Conservation (phyloP, 176 grass and related monocot species). For the Musa acuminata region DNA sequence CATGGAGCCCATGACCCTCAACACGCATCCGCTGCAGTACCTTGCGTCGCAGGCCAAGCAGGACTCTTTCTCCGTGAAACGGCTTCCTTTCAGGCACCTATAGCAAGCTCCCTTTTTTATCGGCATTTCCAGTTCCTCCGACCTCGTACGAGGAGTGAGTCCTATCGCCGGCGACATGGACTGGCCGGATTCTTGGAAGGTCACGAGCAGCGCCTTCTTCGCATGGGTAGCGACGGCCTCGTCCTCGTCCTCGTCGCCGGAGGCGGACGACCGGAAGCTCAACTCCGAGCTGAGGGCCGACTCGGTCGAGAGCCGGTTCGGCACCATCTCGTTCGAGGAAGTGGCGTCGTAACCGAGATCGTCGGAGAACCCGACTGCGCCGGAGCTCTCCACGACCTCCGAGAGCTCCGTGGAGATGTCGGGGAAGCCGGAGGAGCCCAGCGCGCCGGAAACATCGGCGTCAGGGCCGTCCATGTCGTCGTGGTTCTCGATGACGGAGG, state of each 20-base stretch:
- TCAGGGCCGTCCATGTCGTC: constrained; percentile 28
- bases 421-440: constrained; percentile 13
- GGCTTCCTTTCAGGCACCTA: constrained; percentile 52
- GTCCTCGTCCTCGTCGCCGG: constrained; percentile 25
- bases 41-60: constrained; percentile 75
- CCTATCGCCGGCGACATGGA: constrained; percentile 30
- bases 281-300: constrained; percentile 25
- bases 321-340: background rate
- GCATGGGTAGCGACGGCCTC: constrained; percentile 17
- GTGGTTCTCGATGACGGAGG: constrained; percentile 91
- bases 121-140: constrained; percentile 11
- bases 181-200: constrained; percentile 16
- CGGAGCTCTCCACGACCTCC: constrained; percentile 2
- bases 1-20: constrained; percentile 95
- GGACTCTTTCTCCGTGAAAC: constrained; percentile 59
- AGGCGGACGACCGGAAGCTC: constrained; percentile 39
- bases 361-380: constrained; percentile 29
- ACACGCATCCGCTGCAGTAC: constrained; percentile 58
- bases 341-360: constrained; percentile 18
- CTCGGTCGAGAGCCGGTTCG: constrained; percentile 27
- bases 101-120: constrained; percentile 46
- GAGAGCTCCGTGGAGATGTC: constrained; percentile 75
- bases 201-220: constrained; percentile 8
- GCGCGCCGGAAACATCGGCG: constrained; percentile 9
- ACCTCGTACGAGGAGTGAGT: background rate